Evolutionary conservation across 208 protist species (phyloP).

Genomic region (Trypanosoma melophagium): DNA sequence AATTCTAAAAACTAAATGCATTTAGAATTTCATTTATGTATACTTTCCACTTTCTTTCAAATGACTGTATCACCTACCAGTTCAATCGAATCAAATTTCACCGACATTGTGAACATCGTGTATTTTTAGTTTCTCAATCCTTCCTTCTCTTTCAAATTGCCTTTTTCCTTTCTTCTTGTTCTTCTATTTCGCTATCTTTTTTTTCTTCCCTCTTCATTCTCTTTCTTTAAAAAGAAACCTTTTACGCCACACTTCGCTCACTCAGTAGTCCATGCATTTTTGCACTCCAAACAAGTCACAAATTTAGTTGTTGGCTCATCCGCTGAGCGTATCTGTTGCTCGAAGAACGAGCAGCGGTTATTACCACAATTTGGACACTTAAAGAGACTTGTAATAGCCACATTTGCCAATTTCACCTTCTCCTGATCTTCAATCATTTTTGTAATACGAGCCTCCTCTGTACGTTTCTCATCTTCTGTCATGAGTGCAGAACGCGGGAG

Average conservation of each 20-base stretch:
- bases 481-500: conserved; percentile 92
- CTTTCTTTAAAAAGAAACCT: too few species aligned
- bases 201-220: conserved; percentile 2
- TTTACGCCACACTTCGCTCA: conserved; percentile 21
- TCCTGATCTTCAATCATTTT: conserved; percentile 87
- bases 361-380: conserved; percentile 84
- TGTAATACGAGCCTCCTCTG: conserved; percentile 83
- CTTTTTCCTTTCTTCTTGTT: conserved; percentile 6
- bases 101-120: too few species aligned
- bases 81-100: too few species aligned
- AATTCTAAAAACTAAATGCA: too few species aligned
- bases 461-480: conserved; percentile 92
- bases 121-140: too few species aligned
- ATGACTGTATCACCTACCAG: too few species aligned
- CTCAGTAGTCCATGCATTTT: conserved; percentile 85
- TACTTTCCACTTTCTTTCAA: too few species aligned
- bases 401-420: conserved; percentile 38
- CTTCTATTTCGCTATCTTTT: neutral
- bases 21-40: too few species aligned
- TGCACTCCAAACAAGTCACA: conserved; percentile 92
- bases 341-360: conserved; percentile 84
- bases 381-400: conserved; percentile 67
- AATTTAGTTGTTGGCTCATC: conserved; percentile 98
- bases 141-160: neutral
- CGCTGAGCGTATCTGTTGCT: conserved; percentile 95